These are phyloP conservation scores for Kwoniella botswanensis DNA, from an alignment of 768 basidiomycete species.

Conservation along the genomic window DNA sequence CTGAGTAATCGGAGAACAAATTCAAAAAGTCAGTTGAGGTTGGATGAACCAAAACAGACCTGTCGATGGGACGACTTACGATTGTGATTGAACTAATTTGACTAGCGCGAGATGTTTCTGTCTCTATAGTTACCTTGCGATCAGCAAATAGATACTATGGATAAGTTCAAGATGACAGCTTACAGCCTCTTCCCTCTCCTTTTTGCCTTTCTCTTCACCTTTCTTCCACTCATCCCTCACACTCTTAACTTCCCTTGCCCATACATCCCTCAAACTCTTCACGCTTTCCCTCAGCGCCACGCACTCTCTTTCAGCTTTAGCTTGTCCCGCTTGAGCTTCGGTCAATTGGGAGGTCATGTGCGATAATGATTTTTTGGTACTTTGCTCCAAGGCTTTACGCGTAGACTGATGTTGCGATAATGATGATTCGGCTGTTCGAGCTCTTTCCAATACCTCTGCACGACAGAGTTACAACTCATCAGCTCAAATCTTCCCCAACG, in stretches of 20 bases:
- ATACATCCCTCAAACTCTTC: constrained; percentile 48
- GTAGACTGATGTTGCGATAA: constrained; percentile 36
- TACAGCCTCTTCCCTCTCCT: constrained; percentile 52
- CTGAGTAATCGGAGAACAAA: constrained; percentile 5
- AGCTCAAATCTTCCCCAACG: too few relatives aligned
- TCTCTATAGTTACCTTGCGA: constrained; percentile 22
- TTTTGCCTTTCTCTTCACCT: constrained; percentile 36
- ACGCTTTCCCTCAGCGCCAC: constrained; percentile 55
- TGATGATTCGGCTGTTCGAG: constrained; percentile 52
- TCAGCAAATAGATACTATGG: not conserved
- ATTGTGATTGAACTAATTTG: constrained; percentile 47
- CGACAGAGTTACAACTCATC: not conserved
- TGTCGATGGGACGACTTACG: constrained; percentile 33
- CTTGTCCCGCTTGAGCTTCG: constrained; percentile 44
- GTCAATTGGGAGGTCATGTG: constrained; percentile 50
- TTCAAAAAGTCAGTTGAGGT: not conserved
- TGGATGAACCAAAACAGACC: not conserved
- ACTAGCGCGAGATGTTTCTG: constrained; percentile 44
- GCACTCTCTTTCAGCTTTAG: constrained; percentile 49
- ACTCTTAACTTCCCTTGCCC: constrained; percentile 49
- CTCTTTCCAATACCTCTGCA: constrained; percentile 55
- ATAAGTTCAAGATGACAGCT: constrained; percentile 17
- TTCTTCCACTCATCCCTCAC: constrained; percentile 41
- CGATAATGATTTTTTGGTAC: constrained; percentile 43
- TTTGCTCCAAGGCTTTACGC: constrained; percentile 44